Evolutionary conservation across 768 basidiomycete species (phyloP), one percentile per base, ranked within the genome.

Genomic region (Russula abietina): DNA sequence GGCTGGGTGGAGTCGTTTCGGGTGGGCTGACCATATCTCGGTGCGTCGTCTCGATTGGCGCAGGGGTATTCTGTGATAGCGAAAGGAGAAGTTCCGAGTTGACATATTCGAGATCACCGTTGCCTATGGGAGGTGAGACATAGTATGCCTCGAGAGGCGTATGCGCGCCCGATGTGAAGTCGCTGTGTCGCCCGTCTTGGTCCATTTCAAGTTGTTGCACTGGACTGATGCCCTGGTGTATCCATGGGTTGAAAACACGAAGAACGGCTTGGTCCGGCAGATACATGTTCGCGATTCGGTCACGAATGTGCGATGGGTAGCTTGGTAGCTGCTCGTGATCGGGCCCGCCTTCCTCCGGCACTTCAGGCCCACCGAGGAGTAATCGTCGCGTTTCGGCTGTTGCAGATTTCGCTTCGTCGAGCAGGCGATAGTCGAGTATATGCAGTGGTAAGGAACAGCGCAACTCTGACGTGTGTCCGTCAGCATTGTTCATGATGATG

Each of bases 381-480:
- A 93, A 76, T 10, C 88, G 83, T 22, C 94, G 83, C 0, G 93
- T 92, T 5, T 79, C 78, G n/a, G 85, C 78, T 4, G 92, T 88
- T 28, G 85, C 80, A 1, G 81, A 78, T 39, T 86, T 80, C 1
- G 92, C 88, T 71, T 97, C 94, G 16, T 86, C 79, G 17, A 90
- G 78, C 1, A 96, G 76, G 14, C 82, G 78, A 62, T 81, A 71
- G 67, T 94, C 87, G 26, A 98, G 86, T 53, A 98, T 80, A 70
- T 91, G 84, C 38, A 98, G 74, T 0, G 96, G 96, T 6, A 98
- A 80, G 1, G 93, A 93, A 73, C 96, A 98, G 17, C 94, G 86
- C n/a, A 98, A 79, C 73, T 98, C 93, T 10, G 93, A 95, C 3
- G 86, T 87, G 71, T 98, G 96, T 0, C 94, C 94, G 71, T 98